These are phyloP conservation scores for Aurinia saxatilis DNA, from an alignment of 345 rosid genomes.

Conservation along the genomic window DNA sequence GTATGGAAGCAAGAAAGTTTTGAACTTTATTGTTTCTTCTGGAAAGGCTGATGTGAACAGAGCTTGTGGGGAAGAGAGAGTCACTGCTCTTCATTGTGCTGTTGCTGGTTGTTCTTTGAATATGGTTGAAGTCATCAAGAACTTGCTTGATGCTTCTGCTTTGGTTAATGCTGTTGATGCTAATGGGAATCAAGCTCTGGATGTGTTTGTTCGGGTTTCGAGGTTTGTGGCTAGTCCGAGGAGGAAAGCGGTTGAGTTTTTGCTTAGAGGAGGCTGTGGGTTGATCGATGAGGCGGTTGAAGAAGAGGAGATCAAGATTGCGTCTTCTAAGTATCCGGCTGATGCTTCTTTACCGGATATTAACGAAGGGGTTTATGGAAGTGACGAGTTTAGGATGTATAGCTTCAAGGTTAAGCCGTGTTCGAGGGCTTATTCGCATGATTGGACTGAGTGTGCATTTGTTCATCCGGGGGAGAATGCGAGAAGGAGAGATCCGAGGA, in stretches of 20 bases:
- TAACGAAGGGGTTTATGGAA: slow-evolving; percentile 67
- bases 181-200: slow-evolving; percentile 56
- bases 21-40: slow-evolving; percentile 49
- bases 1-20: slow-evolving; percentile 62
- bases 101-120: slow-evolving; percentile 65
- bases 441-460: slow-evolving; percentile 97
- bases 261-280: slow-evolving; percentile 54
- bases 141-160: slow-evolving; percentile 62
- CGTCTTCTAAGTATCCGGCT: slow-evolving; percentile 50
- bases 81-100: slow-evolving; percentile 92
- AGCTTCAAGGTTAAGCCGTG: slow-evolving; percentile 95
- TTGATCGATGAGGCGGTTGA: slow-evolving; percentile 28
- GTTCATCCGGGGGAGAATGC: slow-evolving; percentile 99
- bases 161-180: slow-evolving; percentile 49
- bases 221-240: slow-evolving; percentile 18
- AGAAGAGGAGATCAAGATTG: slow-evolving; percentile 18
- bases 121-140: slow-evolving; percentile 37
- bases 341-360: slow-evolving; percentile 83
- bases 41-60: slow-evolving; percentile 57
- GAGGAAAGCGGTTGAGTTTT: slow-evolving; percentile 47
- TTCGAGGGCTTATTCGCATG: slow-evolving; percentile 95
- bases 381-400: slow-evolving; percentile 94
- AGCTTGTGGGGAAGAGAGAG: slow-evolving; percentile 68
- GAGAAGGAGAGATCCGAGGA: slow-evolving; percentile 90
- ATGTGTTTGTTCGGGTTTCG: slow-evolving; percentile 41